A percentile compares a stretch with the other conserved stretches of the same genome.
These are phyloP conservation scores for Periconia macrospinosa DNA, from an alignment of 2,329 filamentous ascomycete species.

Conservation along the genomic window DNA sequence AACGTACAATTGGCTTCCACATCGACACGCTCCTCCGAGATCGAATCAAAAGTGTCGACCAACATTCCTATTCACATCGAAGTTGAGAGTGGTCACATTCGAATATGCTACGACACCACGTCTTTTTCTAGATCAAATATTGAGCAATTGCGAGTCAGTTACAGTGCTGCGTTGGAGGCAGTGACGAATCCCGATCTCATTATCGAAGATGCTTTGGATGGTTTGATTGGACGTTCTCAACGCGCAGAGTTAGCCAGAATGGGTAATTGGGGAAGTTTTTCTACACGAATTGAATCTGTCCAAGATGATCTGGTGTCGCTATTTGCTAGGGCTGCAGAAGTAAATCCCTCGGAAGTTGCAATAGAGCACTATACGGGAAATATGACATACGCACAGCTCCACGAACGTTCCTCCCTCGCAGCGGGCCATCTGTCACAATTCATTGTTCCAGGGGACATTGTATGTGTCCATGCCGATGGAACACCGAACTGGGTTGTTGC, in stretches of 20 bases:
- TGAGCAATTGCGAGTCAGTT: no score
- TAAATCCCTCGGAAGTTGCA: neutral
- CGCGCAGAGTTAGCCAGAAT: neutral
- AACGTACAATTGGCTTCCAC: constrained; percentile 11
- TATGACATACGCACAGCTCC: constrained; percentile 9
- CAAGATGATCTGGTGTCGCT: constrained; percentile 16
- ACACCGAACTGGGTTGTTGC: constrained; percentile 40
- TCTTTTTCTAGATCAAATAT: no score
- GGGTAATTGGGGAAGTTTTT: constrained; percentile 16
- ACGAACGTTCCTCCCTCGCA: neutral
- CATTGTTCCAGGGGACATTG: constrained; percentile 25
- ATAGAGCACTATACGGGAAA: neutral
- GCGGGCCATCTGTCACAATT: constrained; percentile 1
- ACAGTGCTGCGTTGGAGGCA: no score
- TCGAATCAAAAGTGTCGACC: no score
- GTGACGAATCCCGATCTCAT: no score
- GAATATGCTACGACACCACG: no score
- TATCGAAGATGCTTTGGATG: no score
- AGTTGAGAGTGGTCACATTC: no score
- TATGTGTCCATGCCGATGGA: constrained; percentile 39
- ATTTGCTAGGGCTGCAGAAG: constrained; percentile 5
- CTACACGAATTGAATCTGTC: constrained; percentile 4
- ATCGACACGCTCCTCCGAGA: no score
- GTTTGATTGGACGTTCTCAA: no score
- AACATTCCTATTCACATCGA: no score